Conservation (phyloP, 169 alveolate genomes). For the Cryptosporidium tyzzeri region DNA sequence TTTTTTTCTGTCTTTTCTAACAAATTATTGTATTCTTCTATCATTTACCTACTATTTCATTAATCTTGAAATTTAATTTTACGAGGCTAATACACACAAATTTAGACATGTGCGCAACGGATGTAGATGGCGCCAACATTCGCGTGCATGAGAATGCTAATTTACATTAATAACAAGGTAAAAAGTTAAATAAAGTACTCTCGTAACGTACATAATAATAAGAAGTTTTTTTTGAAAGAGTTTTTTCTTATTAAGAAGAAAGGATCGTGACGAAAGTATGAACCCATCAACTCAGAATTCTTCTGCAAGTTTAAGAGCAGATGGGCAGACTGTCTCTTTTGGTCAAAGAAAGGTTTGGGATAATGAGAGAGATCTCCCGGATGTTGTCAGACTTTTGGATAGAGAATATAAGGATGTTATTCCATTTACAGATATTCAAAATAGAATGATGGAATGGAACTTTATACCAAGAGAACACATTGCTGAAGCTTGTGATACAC, state of each 20-base stretch:
- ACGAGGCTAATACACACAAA: constrained; percentile 15
- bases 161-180: background rate
- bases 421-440: constrained; percentile 61
- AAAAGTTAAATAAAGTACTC: constrained; percentile 11
- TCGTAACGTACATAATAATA: background rate
- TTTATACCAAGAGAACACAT: constrained; percentile 73
- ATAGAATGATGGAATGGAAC: constrained; percentile 72
- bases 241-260: constrained; percentile 7
- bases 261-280: constrained; percentile 37
- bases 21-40: background rate
- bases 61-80: constrained; percentile 1
- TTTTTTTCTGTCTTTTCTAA: no score
- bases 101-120: constrained; percentile 72
- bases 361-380: constrained; percentile 68
- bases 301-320: constrained; percentile 69
- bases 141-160: constrained; percentile 72
- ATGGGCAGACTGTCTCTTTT: constrained; percentile 74
- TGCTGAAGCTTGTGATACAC: constrained; percentile 67
- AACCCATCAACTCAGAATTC: constrained; percentile 71
- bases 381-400: constrained; percentile 55
- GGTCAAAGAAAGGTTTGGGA: constrained; percentile 76
- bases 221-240: background rate
- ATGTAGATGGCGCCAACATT: constrained; percentile 23
- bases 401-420: constrained; percentile 64
- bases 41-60: background rate